phyloP scores from a whole-genome alignment of 352 stramenopile species.

The Thraustochytrium sp. region DNA sequence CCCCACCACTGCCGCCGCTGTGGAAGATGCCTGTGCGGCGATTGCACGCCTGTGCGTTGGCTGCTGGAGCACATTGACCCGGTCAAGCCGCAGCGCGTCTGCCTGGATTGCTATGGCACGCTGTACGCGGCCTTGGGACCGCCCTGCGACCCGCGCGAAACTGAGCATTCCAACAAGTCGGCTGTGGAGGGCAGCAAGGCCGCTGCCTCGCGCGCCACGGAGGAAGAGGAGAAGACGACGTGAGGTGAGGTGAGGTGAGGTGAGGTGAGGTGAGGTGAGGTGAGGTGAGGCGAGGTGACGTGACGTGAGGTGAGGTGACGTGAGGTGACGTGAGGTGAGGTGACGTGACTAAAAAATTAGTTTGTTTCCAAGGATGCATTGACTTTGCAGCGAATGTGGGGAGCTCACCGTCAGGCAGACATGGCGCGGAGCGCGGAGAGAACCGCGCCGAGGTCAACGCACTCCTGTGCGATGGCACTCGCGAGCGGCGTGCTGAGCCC shows the following conservation, averaged over 20 bases:
- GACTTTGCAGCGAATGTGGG: too few relatives aligned
- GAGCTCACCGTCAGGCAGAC: background rate
- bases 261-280: too few relatives aligned
- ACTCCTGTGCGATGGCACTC: conserved; percentile 28
- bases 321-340: background rate
- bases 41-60: conserved; percentile 54
- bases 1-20: conserved; percentile 52
- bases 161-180: too few relatives aligned
- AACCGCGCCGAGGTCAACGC: conserved; percentile 30
- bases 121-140: background rate
- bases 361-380: too few relatives aligned
- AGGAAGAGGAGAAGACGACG: background rate
- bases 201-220: too few relatives aligned
- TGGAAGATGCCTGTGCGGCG: conserved; percentile 46
- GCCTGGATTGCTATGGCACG: conserved; percentile 43
- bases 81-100: conserved; percentile 63
- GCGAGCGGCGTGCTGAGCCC: conserved; percentile 17
- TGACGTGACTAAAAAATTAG: too few relatives aligned
- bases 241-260: too few relatives aligned
- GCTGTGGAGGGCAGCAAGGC: too few relatives aligned
- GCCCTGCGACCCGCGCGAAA: background rate
- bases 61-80: conserved; percentile 56
- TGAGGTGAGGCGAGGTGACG: too few relatives aligned
- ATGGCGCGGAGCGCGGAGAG: background rate
- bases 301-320: too few relatives aligned